Conservation (phyloP, 192 early-diverging fungal genomes). For the Gryganskiella cystojenkinii region DNA sequence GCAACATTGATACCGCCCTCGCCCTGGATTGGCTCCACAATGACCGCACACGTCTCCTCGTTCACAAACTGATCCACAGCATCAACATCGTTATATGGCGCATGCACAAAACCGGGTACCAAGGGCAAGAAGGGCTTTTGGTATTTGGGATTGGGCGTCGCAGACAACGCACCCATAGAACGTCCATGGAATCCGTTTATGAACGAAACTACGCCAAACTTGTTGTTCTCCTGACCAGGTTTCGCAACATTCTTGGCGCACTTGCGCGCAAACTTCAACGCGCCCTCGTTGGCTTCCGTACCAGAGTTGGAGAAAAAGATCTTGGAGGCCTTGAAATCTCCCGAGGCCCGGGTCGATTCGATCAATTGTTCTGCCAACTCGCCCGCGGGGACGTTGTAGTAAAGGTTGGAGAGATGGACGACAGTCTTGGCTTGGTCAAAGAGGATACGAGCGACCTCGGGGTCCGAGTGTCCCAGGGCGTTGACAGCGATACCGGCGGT, state of each 20-base stretch:
- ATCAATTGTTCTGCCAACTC: constrained; percentile 82
- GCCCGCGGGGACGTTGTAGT: constrained; percentile 90
- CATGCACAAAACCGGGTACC: constrained; percentile 83
- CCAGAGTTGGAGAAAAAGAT: constrained; percentile 98
- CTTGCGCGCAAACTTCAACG: constrained; percentile 96
- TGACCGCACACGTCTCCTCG: constrained; percentile 89
- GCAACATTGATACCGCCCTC: constrained; percentile 92
- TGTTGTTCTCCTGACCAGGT: constrained; percentile 60
- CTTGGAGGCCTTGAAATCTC: constrained; percentile 63
- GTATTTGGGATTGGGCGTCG: constrained; percentile 93
- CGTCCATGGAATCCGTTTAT: constrained; percentile 97
- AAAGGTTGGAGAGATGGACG: constrained; percentile 93
- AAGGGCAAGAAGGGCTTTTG: constrained; percentile 95
- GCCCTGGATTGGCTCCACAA: constrained; percentile 97
- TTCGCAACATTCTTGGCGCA: constrained; percentile 61
- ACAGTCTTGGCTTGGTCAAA: constrained; percentile 85
- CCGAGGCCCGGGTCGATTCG: constrained; percentile 62
- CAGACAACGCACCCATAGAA: constrained; percentile 94
- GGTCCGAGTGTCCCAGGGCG: constrained; percentile 90
- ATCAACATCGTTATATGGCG: constrained; percentile 78
- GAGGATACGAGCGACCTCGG: constrained; percentile 75
- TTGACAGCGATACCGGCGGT: constrained; percentile 95
- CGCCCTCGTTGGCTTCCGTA: constrained; percentile 98
- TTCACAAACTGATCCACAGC: constrained; percentile 70
- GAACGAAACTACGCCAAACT: constrained; percentile 86